Conservation (phyloP, 371 early-diverging fungal species). For the Smittium culicis region DNA sequence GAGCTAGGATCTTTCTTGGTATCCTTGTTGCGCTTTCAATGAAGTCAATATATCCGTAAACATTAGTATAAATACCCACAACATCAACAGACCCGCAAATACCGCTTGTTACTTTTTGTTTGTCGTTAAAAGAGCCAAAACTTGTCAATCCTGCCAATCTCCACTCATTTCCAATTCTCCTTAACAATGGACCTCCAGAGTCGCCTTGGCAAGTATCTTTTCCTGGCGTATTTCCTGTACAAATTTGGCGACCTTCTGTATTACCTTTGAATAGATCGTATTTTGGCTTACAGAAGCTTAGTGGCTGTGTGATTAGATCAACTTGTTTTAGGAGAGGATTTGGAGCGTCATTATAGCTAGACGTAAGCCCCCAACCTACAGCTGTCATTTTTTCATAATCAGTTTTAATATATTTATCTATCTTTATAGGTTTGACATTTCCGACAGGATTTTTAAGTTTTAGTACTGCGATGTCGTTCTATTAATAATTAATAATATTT, state of each 20-base stretch:
- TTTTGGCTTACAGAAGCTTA: conserved; percentile 19
- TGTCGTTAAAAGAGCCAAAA: conserved; percentile 19
- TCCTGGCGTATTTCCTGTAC: conserved; percentile 30
- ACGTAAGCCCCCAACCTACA: conserved; percentile 35
- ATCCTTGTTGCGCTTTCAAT: conserved; percentile 3
- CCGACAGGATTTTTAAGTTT: conserved; percentile 12
- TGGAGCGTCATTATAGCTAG: conserved; percentile 12
- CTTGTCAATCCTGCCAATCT: conserved; percentile 29
- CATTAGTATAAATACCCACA: conserved; percentile 6
- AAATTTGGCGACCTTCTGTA: conserved; percentile 20
- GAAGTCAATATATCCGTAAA: conserved; percentile 7
- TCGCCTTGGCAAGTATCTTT: conserved; percentile 35
- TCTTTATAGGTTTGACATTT: conserved; percentile 15
- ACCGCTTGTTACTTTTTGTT: not conserved
- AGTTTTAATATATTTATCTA: conserved; percentile 16
- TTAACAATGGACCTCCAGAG: conserved; percentile 34
- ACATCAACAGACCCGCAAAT: not conserved
- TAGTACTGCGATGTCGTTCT: conserved; percentile 31
- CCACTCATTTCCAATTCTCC: conserved; percentile 18
- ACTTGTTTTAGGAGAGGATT: conserved; percentile 24
- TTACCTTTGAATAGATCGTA: conserved; percentile 24
- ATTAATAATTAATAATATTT: too few relatives aligned
- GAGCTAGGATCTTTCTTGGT: not conserved
- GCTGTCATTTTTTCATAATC: conserved; percentile 25
- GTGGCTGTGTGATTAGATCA: conserved; percentile 20